Evolutionary conservation across 2,329 filamentous ascomycete species (phyloP), one percentile per base, ranked within the genome.

Genomic region (Botrytis porri): DNA sequence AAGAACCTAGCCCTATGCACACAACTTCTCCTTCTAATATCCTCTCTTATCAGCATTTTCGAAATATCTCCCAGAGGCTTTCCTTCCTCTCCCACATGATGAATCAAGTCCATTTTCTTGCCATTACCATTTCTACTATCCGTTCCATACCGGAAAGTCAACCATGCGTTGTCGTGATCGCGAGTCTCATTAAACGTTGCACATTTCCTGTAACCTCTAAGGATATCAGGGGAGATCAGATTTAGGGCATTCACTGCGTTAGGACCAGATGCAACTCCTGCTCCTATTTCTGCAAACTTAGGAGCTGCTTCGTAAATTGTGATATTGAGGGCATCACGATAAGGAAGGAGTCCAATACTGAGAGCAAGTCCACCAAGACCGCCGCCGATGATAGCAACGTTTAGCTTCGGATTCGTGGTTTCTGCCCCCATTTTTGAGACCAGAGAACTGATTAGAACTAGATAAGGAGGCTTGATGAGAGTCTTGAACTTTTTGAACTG

Each of bases 331-430:
- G 43, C 32, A 10, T 71, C 69, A 39, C 69, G 60, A 25, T 71
- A 71, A 10, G 64, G 45, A 39, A 69, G 61, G 12, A 78, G 74
- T 22, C 73, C 77, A n/a, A 77, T 71, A 5, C 66, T 73, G 6
- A 78, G 69, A 14, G 73, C 72, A 18, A 78, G 61, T 4, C 77
- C 76, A 37, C 64, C 73, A 37, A 78, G 74, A n/a, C 77, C 77
- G n/a, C 77, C 77, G 14, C 77, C 77, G 45, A 78, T 66, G 9
- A 78, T 76, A 37, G 77, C 76, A 32, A 77, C 41, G 18, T 65
- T 45, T n/a, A 71, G 48, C 48, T 69, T 69, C 32, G 22, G 22
- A 5, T 41, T 39, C 3, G 3, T 16, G 10, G 4, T 22, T 41
- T 69, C 18, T 25, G 25, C 25, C 25, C 22, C 45, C 45, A 67